These are phyloP conservation scores for Colletotrichum sansevieriae DNA, from an alignment of 2,329 filamentous ascomycete genomes.

Conservation along the genomic window DNA sequence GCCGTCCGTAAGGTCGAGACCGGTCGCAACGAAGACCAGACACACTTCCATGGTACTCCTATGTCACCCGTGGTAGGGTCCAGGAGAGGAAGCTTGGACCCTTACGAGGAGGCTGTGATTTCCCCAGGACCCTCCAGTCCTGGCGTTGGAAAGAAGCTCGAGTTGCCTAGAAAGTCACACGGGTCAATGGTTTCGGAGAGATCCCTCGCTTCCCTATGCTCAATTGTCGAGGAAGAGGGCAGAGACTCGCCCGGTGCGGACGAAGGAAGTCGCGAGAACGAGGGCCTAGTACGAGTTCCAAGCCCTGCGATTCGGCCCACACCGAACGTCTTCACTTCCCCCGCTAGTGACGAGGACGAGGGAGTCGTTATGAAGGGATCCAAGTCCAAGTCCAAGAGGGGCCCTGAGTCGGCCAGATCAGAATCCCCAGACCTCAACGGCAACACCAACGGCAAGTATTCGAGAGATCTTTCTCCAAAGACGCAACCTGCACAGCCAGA, in stretches of 20 bases:
- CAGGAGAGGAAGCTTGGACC: conserved; percentile 53
- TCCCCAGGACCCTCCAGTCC: conserved; percentile 54
- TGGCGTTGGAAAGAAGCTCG: conserved; percentile 47
- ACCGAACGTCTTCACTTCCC: conserved; percentile 43
- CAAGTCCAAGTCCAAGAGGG: conserved; percentile 37
- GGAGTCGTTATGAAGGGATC: conserved; percentile 52
- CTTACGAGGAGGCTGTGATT: conserved; percentile 50
- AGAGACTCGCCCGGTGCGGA: conserved; percentile 39
- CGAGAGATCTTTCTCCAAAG: conserved; percentile 19
- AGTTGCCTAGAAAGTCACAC: conserved; percentile 46
- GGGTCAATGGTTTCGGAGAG: conserved; percentile 49
- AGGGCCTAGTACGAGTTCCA: conserved; percentile 45
- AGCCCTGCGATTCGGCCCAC: conserved; percentile 46
- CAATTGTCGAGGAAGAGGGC: conserved; percentile 59
- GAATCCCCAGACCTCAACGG: conserved; percentile 22
- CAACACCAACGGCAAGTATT: conserved; percentile 28
- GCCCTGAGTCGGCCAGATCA: conserved; percentile 7
- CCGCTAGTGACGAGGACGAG: conserved; percentile 56
- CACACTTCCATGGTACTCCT: conserved; percentile 52
- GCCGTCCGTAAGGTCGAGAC: conserved; percentile 61
- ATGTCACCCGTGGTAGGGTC: conserved; percentile 53
- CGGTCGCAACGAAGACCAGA: conserved; percentile 56
- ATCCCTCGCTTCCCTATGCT: conserved; percentile 57
- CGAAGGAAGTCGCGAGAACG: conserved; percentile 36
- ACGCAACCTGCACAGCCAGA: conserved; percentile 1